These are phyloP conservation scores for Climacium dendroides DNA, from an alignment of 225 moss, liverwort and hornwort genomes.

Conservation along the genomic window DNA sequence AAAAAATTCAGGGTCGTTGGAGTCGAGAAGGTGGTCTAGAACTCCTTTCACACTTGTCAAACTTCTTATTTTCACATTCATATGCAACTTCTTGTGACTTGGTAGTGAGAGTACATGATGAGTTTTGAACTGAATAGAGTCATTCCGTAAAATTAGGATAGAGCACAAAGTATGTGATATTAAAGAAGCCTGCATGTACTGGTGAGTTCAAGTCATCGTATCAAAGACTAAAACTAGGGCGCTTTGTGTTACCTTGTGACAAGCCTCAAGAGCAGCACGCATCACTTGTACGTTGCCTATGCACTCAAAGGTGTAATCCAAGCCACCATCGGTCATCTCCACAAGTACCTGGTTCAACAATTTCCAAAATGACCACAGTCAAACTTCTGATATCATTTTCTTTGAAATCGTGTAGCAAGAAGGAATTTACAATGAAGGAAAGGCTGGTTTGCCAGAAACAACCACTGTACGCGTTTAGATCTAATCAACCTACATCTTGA, in stretches of 20 bases:
- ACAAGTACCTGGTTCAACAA: slow-evolving; percentile 52
- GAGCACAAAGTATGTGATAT: neutral
- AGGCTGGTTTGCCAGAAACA: neutral
- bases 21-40: neutral
- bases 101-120: neutral
- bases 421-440: neutral
- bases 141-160: neutral
- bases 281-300: slow-evolving; percentile 78
- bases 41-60: neutral
- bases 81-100: too few relatives aligned
- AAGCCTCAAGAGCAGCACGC: slow-evolving; percentile 93
- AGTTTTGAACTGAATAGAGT: neutral
- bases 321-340: slow-evolving; percentile 92
- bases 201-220: neutral
- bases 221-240: neutral
- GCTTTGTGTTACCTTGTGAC: slow-evolving; percentile 52
- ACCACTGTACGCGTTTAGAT: neutral
- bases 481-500: slow-evolving; percentile 49
- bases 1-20: neutral
- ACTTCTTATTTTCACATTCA: neutral
- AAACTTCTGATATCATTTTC: neutral
- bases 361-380: neutral
- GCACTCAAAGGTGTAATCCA: slow-evolving; percentile 98
- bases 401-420: neutral
- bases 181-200: neutral